These are phyloP conservation scores for Xerocomus potaroensis DNA, from an alignment of 768 basidiomycete species.

Conservation along the genomic window DNA sequence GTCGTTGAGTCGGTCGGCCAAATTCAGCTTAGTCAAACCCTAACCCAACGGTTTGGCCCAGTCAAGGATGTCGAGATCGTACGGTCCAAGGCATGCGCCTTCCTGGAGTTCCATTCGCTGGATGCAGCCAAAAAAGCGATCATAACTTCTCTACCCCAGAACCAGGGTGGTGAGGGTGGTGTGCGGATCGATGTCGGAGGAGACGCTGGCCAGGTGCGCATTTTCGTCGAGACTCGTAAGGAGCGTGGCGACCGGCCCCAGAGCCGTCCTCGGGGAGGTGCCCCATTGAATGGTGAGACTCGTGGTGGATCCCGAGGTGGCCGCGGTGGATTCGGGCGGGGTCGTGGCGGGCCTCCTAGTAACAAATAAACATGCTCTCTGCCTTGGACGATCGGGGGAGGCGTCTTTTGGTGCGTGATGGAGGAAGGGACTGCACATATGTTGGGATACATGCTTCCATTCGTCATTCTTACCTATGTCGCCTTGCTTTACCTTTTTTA, in stretches of 20 bases:
- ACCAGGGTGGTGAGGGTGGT: slow-evolving; percentile 86
- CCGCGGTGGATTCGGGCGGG: slow-evolving; percentile 42
- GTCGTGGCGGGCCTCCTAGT: slow-evolving; percentile 34
- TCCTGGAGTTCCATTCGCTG: slow-evolving; percentile 79
- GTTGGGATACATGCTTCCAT: slow-evolving; percentile 10
- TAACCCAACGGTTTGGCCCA: slow-evolving; percentile 67
- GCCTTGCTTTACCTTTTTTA: slow-evolving; percentile 10
- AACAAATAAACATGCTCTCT: slow-evolving; percentile 18
- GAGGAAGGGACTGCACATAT: slow-evolving; percentile 4
- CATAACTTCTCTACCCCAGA: slow-evolving; percentile 55
- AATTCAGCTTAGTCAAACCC: slow-evolving; percentile 42
- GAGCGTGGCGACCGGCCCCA: slow-evolving; percentile 81
- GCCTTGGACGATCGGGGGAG: slow-evolving; percentile 1
- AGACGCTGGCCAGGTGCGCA: slow-evolving; percentile 47
- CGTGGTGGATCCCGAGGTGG: slow-evolving; percentile 47
- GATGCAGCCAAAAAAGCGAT: slow-evolving; percentile 88
- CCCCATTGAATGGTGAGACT: slow-evolving; percentile 44
- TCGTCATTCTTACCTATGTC: slow-evolving; percentile 12
- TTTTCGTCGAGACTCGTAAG: slow-evolving; percentile 86
- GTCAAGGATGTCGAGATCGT: slow-evolving; percentile 89
- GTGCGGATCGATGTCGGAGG: slow-evolving; percentile 69
- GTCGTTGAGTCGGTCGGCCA: slow-evolving; percentile 65
- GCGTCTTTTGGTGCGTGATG: slow-evolving; percentile 1
- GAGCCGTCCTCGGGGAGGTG: slow-evolving; percentile 57
- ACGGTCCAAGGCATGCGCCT: slow-evolving; percentile 85